Evolutionary conservation across 1,284 basidiomycete species (phyloP), one percentile per base, ranked within the genome.

Genomic region (Sphagnurus paluster): DNA sequence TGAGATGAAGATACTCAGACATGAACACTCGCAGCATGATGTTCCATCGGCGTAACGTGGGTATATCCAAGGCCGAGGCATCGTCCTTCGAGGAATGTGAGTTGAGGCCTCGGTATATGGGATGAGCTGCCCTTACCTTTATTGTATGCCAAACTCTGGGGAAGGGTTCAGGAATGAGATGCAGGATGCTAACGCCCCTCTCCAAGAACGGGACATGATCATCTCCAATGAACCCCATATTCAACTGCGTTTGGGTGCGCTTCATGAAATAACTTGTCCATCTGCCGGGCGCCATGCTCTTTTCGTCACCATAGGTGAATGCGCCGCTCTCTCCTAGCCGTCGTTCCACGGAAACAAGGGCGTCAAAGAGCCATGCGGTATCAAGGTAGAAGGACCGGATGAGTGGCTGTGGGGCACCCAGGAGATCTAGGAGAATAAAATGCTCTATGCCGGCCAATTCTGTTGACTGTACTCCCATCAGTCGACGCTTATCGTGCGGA

Each of bases 181-280:
- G 97, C 52, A 99, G 67, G 39, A 98, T 72, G 46, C 84, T 92
- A 14, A 99, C 94, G 5, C 96, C 97, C 42, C 75, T 69, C 28
- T 74, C 67, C 35, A 97, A 60, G 70, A 99, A 99, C 11, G 97
- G 97, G 20, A 93, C 66, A 65, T 99, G 97, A 68, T 99, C 97
- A 66, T 99, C 97, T 33, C 84, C 91, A 48, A 98, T 87, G 37
- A 84, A 85, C 1, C 80, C 83, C 13, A 68, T 63, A 49, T 74
- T 76, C 25, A 59, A 52, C 30, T 73, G 68, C 20, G 53, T 58
- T 1, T 64, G 65, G 0, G 58, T 64, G 34, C 84, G 74, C 35
- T 76, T 68, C 19, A 66, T 51, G 66, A 92, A 91, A 65, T 83
- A 92, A 49, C 83, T 86, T 11, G 51, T 62, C 70, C 75, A 80